phyloP scores from a whole-genome alignment of 306 rosid genomes.

The Ammopiptanthus mongolicus region DNA sequence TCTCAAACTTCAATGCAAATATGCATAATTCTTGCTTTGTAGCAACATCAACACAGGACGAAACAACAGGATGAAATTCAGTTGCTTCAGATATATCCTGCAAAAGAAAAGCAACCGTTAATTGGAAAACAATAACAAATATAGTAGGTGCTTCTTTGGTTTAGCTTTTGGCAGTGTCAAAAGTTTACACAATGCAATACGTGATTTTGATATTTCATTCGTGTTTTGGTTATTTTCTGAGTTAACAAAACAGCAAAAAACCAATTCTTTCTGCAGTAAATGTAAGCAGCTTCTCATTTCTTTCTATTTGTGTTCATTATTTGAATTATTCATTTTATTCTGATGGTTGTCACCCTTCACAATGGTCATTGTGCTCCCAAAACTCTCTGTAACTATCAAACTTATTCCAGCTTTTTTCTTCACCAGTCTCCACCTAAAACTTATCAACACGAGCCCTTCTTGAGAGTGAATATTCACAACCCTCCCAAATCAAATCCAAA shows the following conservation, averaged over 20 bases:
- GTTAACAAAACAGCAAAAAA: neutral
- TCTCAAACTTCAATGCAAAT: conserved; percentile 48
- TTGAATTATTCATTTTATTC: neutral
- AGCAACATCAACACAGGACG: conserved; percentile 39
- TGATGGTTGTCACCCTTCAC: neutral
- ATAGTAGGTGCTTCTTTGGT: neutral
- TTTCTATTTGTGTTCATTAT: neutral
- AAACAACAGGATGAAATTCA: conserved; percentile 62
- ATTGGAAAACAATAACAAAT: neutral
- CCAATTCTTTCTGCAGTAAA: neutral
- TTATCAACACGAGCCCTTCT: too few species aligned
- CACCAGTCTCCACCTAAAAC: neutral
- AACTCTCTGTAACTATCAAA: neutral
- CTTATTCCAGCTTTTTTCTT: neutral
- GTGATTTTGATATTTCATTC: neutral
- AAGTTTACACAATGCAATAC: neutral
- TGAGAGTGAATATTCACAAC: too few species aligned
- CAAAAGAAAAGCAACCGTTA: conserved; percentile 3
- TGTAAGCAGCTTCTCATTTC: neutral
- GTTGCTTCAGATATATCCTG: conserved; percentile 94
- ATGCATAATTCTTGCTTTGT: conserved; percentile 48
- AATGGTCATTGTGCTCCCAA: neutral
- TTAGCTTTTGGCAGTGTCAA: neutral
- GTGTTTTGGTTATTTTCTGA: neutral
- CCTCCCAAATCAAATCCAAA: too few species aligned